Evolutionary conservation across 2,329 filamentous ascomycete species (phyloP).

Genomic region (Arachnomyces sp.): DNA sequence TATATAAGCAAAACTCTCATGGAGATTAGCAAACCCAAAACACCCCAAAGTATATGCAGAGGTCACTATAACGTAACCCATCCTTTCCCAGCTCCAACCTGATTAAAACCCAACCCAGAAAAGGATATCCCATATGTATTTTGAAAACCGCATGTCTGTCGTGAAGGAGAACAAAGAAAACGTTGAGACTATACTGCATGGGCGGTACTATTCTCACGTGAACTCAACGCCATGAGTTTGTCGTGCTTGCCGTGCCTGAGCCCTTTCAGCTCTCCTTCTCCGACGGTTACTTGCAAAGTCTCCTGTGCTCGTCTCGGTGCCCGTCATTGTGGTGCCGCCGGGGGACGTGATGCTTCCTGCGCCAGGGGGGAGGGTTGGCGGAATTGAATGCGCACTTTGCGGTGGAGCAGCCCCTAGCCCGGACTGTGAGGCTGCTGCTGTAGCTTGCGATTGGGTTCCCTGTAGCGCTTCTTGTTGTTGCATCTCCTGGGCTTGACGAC

Average conservation of each 20-base stretch:
- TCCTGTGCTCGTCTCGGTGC: constrained; percentile 38
- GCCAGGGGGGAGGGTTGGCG: constrained; percentile 33
- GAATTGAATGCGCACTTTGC: constrained; percentile 10
- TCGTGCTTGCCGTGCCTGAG: constrained; percentile 37
- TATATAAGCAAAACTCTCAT: too few species aligned
- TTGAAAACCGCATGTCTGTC: too few species aligned
- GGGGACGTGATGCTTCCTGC: constrained; percentile 35
- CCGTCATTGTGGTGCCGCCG: constrained; percentile 32
- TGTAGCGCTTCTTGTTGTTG: constrained; percentile 27
- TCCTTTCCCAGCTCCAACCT: too few species aligned
- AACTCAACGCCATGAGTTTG: constrained; percentile 40
- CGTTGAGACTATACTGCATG: background rate
- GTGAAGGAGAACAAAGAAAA: background rate
- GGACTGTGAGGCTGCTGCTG: constrained; percentile 1
- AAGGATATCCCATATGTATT: too few species aligned
- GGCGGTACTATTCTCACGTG: constrained; percentile 24
- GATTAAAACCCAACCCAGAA: too few species aligned
- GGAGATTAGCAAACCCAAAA: too few species aligned
- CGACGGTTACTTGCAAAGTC: constrained; percentile 48
- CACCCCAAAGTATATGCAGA: too few species aligned
- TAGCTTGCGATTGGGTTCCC: background rate
- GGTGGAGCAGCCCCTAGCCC: background rate
- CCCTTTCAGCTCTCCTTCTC: constrained; percentile 47
- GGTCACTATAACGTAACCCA: too few species aligned
- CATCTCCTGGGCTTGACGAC: constrained; percentile 39